phyloP scores from a whole-genome alignment of 2,329 filamentous ascomycete genomes.

The Tolypocladium amazonense region DNA sequence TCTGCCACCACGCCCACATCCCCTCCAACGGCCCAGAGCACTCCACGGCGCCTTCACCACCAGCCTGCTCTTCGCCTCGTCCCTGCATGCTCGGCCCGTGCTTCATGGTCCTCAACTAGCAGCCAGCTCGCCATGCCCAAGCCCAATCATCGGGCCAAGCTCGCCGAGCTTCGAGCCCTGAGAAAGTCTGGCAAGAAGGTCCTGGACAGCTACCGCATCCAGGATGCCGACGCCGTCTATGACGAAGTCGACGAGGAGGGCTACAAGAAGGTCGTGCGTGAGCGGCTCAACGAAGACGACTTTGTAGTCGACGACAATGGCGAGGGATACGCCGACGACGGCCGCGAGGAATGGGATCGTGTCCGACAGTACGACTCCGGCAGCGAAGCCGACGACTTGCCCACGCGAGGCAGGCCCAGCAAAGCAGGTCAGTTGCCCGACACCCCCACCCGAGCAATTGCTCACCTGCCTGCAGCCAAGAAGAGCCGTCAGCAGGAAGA shows the following conservation, averaged over 20 bases:
- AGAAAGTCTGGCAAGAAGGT: slow-evolving; percentile 86
- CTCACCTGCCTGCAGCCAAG: slow-evolving; percentile 48
- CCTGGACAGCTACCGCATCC: slow-evolving; percentile 75
- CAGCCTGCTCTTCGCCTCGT: not conserved
- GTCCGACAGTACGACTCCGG: slow-evolving; percentile 60
- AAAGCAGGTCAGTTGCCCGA: slow-evolving; percentile 34
- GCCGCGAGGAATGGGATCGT: slow-evolving; percentile 86
- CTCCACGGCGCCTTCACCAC: not conserved
- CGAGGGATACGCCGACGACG: slow-evolving; percentile 92
- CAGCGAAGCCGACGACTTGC: slow-evolving; percentile 43
- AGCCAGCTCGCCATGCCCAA: slow-evolving; percentile 22
- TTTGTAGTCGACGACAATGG: slow-evolving; percentile 99
- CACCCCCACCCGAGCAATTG: not conserved
- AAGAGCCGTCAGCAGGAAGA: slow-evolving; percentile 81
- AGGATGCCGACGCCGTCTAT: slow-evolving; percentile 77
- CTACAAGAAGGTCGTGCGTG: slow-evolving; percentile 91
- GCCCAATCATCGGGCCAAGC: slow-evolving; percentile 34
- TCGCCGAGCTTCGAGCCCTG: slow-evolving; percentile 74
- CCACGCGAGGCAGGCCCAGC: slow-evolving; percentile 33
- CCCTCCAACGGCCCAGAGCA: not conserved
- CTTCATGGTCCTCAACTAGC: slow-evolving; percentile 7
- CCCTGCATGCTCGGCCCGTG: not conserved
- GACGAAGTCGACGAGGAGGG: slow-evolving; percentile 94
- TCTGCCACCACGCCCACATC: not conserved
- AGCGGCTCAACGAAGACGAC: slow-evolving; percentile 84